These are phyloP conservation scores for Epichloe gansuensis DNA, from an alignment of 2,329 filamentous ascomycete genomes.

Conservation along the genomic window DNA sequence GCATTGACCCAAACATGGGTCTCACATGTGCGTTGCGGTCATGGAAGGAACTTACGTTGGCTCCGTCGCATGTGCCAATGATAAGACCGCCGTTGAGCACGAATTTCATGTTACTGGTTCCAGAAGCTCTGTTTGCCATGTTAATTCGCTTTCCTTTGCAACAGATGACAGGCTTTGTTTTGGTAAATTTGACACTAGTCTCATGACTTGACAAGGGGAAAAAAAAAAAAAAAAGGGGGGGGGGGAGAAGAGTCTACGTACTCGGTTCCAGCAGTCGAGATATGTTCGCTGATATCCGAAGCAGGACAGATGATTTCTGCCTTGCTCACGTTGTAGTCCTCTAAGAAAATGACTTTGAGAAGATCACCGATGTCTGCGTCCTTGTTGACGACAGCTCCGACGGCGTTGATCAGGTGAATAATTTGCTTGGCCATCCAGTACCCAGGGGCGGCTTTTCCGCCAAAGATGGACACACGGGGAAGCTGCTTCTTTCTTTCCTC, in stretches of 20 bases:
- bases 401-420: slow-evolving; percentile 90
- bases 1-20: neutral
- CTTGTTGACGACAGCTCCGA: slow-evolving; percentile 80
- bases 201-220: neutral
- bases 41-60: slow-evolving; percentile 57
- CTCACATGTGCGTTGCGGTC: neutral
- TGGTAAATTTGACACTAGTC: no score
- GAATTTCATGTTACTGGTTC: slow-evolving; percentile 99
- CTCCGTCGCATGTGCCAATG: slow-evolving; percentile 94
- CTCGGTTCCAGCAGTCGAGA: slow-evolving; percentile 95
- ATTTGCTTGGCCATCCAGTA: slow-evolving; percentile 99
- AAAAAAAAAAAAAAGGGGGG: neutral
- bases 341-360: slow-evolving; percentile 92
- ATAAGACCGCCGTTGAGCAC: slow-evolving; percentile 94
- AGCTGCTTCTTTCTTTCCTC: slow-evolving; percentile 78
- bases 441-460: slow-evolving; percentile 91
- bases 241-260: slow-evolving; percentile 21
- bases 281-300: slow-evolving; percentile 94
- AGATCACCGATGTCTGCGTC: slow-evolving; percentile 86
- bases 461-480: slow-evolving; percentile 89
- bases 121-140: slow-evolving; percentile 40
- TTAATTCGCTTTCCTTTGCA: neutral
- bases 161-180: neutral
- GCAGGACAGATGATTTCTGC: slow-evolving; percentile 92
- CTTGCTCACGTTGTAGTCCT: slow-evolving; percentile 99